Percentiles rank a stretch among this genome's conserved stretches.
phyloP scores from a whole-genome alignment of 257 asterid genomes.

The Solanum neorickii region DNA sequence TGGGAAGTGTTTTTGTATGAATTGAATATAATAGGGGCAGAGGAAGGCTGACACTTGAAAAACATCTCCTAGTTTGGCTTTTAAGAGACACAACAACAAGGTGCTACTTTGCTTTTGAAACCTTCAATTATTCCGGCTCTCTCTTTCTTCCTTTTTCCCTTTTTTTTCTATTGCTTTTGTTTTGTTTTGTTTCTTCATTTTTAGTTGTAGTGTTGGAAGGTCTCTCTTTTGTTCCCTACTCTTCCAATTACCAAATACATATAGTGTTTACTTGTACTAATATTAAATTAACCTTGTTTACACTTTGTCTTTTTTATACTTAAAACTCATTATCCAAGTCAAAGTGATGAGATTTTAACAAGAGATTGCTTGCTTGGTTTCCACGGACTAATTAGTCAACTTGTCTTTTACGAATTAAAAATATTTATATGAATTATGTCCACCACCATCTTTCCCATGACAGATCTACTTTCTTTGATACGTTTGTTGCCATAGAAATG shows the following conservation, averaged over 20 bases:
- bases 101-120: neutral
- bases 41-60: slow-evolving; percentile 24
- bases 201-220: neutral
- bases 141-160: neutral
- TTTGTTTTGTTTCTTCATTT: neutral
- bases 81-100: slow-evolving; percentile 49
- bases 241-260: neutral
- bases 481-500: neutral
- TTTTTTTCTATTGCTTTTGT: neutral
- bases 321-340: neutral
- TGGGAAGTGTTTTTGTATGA: slow-evolving; percentile 4
- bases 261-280: neutral
- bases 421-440: neutral
- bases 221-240: neutral
- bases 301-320: neutral
- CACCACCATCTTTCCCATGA: neutral
- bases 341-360: neutral
- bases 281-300: neutral
- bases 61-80: slow-evolving; percentile 27
- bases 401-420: neutral
- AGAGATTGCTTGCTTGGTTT: neutral
- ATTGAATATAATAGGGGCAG: neutral
- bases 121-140: neutral
- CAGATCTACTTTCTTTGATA: neutral
- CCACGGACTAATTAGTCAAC: neutral